These are phyloP conservation scores for Chalciporus chontae DNA, from an alignment of 768 basidiomycete species.

Conservation along the genomic window DNA sequence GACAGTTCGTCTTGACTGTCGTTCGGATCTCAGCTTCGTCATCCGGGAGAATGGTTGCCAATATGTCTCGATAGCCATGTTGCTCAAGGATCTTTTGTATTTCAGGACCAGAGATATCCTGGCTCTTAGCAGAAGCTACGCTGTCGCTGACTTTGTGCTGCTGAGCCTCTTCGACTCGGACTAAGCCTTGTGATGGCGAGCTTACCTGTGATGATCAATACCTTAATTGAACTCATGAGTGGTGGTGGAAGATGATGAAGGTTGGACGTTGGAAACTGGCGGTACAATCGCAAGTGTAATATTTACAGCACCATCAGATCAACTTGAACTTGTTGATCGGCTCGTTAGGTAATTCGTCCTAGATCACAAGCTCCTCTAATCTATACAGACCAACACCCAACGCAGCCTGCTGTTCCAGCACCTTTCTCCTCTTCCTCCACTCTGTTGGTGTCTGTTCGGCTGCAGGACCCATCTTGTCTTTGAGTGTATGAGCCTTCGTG, in stretches of 20 bases:
- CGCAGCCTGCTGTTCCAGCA: slow-evolving; percentile 48
- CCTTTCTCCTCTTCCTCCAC: slow-evolving; percentile 52
- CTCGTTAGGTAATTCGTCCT: slow-evolving; percentile 6
- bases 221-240: slow-evolving; percentile 23
- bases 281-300: neutral
- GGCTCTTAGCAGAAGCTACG: slow-evolving; percentile 42
- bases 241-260: neutral
- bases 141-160: slow-evolving; percentile 60
- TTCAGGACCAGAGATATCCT: slow-evolving; percentile 65
- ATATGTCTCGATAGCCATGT: slow-evolving; percentile 36
- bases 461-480: slow-evolving; percentile 36
- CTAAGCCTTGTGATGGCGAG: neutral
- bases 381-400: slow-evolving; percentile 64
- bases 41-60: slow-evolving; percentile 60
- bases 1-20: slow-evolving; percentile 45
- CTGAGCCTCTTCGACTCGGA: slow-evolving; percentile 6
- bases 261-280: neutral
- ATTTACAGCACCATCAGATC: too few species aligned
- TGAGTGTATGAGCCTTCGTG: slow-evolving; percentile 49
- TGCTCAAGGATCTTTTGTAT: slow-evolving; percentile 49
- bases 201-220: slow-evolving; percentile 29
- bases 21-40: slow-evolving; percentile 50
- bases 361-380: slow-evolving; percentile 67
- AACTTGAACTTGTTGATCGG: too few species aligned
- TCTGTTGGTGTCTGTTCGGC: slow-evolving; percentile 36